Conservation (phyloP, 2,329 filamentous ascomycete genomes). For the Tolypocladium pustulatum region DNA sequence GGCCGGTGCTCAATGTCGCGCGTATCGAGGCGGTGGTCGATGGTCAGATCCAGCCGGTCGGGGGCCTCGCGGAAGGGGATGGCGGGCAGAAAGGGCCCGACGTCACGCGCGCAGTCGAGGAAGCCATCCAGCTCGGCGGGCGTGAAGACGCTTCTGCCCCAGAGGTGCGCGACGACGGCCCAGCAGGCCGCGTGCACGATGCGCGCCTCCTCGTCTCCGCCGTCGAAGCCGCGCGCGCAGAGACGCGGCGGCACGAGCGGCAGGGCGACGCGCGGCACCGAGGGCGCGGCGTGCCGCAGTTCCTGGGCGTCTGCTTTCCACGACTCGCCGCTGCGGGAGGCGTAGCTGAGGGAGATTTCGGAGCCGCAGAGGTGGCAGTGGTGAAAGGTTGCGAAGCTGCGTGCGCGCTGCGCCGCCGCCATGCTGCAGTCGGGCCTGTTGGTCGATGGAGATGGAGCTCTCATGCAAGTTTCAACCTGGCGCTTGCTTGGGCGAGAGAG, state of each 20-base stretch:
- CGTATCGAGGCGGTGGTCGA: conserved; percentile 3
- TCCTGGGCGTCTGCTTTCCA: conserved; percentile 4
- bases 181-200: conserved; percentile 6
- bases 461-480: background rate
- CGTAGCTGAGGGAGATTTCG: conserved; percentile 1
- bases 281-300: conserved; percentile 1
- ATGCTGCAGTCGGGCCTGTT: background rate
- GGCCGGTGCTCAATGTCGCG: conserved; percentile 2
- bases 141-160: conserved; percentile 1
- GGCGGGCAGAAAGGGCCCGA: conserved; percentile 2
- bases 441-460: background rate
- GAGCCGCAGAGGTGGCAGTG: conserved; percentile 4
- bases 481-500: background rate
- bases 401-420: background rate
- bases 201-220: background rate
- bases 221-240: background rate
- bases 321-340: background rate
- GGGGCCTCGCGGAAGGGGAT: conserved; percentile 4
- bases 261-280: background rate
- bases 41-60: conserved; percentile 3
- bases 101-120: conserved; percentile 3
- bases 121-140: conserved; percentile 5
- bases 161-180: conserved; percentile 2
- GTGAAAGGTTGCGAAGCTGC: background rate
- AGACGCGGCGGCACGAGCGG: conserved; percentile 2